Evolutionary conservation across 306 rosid species (phyloP).

Genomic region (Glycine soja): DNA sequence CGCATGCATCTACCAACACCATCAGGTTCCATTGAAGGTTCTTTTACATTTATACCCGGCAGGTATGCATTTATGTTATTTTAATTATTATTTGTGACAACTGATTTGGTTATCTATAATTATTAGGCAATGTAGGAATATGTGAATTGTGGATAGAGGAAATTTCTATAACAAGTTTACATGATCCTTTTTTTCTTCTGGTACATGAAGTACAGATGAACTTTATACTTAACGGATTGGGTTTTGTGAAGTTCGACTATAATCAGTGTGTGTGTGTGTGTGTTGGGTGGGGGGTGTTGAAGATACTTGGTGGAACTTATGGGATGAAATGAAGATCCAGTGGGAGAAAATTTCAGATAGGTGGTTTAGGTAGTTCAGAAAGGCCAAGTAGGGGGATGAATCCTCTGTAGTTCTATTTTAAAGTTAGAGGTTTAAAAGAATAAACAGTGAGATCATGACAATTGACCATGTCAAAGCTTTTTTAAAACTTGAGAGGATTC

Average conservation of each 20-base stretch:
- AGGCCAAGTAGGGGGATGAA: too few relatives aligned
- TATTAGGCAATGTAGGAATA: neutral
- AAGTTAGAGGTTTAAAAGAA: neutral
- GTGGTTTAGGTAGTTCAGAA: too few relatives aligned
- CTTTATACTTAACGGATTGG: too few relatives aligned
- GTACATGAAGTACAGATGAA: too few relatives aligned
- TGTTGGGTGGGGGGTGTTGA: too few relatives aligned
- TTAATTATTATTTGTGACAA: neutral
- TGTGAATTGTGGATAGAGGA: conserved; percentile 18
- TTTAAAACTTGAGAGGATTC: neutral
- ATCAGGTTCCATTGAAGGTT: conserved; percentile 85
- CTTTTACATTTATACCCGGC: conserved; percentile 91
- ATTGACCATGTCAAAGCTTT: neutral
- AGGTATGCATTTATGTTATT: conserved; percentile 60
- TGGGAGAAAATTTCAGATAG: too few relatives aligned
- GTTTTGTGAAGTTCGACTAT: too few relatives aligned
- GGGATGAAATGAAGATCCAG: too few relatives aligned
- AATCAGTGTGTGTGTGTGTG: too few relatives aligned
- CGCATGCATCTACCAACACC: conserved; percentile 59
- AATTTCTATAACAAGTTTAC: neutral
- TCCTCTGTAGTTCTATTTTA: neutral
- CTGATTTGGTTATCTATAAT: conserved; percentile 29
- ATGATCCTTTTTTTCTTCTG: too few relatives aligned
- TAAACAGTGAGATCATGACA: neutral
- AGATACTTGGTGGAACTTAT: too few relatives aligned